phyloP scores from a whole-genome alignment of 345 rosid species.

The Ailanthus altissimus region DNA sequence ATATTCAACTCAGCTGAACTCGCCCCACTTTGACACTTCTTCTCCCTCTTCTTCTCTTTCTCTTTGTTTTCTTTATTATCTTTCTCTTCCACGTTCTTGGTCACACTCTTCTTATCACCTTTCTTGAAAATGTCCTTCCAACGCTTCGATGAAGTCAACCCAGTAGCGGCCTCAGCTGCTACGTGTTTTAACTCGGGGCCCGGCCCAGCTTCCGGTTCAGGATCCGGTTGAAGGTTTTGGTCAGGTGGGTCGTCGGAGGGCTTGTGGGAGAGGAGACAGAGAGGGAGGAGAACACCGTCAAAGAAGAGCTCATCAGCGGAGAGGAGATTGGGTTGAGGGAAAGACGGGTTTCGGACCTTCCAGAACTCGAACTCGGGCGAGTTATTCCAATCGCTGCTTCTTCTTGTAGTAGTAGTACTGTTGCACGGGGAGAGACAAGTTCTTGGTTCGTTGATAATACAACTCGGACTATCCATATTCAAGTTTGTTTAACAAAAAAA shows the following conservation, averaged over 20 bases:
- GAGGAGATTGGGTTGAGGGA: constrained; percentile 46
- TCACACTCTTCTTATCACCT: constrained; percentile 40
- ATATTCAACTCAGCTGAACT: constrained; percentile 61
- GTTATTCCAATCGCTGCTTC: constrained; percentile 23
- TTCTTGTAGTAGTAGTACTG: constrained; percentile 12
- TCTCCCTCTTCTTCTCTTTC: constrained; percentile 40
- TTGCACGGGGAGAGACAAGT: constrained; percentile 24
- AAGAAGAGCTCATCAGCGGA: constrained; percentile 80
- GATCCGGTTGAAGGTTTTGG: constrained; percentile 23
- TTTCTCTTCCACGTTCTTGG: constrained; percentile 32
- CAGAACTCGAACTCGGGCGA: constrained; percentile 85
- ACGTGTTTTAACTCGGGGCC: constrained; percentile 18
- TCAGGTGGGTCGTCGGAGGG: constrained; percentile 31
- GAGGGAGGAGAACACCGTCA: constrained; percentile 71
- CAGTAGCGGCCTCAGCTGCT: constrained; percentile 13
- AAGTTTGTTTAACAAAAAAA: not conserved
- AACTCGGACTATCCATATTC: not conserved
- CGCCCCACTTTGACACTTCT: constrained; percentile 27
- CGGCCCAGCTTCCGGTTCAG: constrained; percentile 18
- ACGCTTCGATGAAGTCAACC: constrained; percentile 53
- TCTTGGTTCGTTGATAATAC: not conserved
- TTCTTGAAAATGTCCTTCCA: constrained; percentile 71
- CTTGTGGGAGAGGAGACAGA: constrained; percentile 38
- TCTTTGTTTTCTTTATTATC: constrained; percentile 13
- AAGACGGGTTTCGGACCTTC: constrained; percentile 54